Conservation (phyloP, 2,329 filamentous ascomycete species). For the Scedosporium minutisporum region DNA sequence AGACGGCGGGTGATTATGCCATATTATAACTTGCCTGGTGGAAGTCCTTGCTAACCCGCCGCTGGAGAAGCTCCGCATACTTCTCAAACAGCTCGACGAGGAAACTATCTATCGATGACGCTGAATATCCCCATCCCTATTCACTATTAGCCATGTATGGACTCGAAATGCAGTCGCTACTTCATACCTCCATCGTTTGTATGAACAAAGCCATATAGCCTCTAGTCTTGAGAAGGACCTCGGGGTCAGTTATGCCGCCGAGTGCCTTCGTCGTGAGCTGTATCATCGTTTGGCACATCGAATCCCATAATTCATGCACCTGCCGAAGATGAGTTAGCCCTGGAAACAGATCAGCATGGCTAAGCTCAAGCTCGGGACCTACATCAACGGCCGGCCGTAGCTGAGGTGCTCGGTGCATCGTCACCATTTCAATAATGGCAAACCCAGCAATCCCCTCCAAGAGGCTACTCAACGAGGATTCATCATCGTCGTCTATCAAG, state of each 20-base stretch:
- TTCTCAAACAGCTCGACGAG: conserved; percentile 86
- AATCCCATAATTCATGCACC: conserved; percentile 98
- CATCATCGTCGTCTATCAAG: conserved; percentile 71
- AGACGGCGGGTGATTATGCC: not conserved
- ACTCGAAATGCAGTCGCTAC: not conserved
- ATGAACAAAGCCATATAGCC: conserved; percentile 88
- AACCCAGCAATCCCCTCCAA: conserved; percentile 93
- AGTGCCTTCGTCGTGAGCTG: conserved; percentile 72
- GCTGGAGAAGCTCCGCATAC: conserved; percentile 84
- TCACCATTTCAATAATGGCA: conserved; percentile 90
- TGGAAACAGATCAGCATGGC: no score
- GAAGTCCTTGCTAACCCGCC: conserved; percentile 89
- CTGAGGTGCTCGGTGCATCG: conserved; percentile 77
- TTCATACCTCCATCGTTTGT: conserved; percentile 84
- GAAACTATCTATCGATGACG: conserved; percentile 71
- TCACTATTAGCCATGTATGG: no score
- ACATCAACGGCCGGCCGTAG: conserved; percentile 77
- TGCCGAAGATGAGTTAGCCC: conserved; percentile 20
- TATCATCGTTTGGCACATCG: conserved; percentile 85
- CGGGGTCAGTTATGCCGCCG: conserved; percentile 72
- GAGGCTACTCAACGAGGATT: conserved; percentile 69
- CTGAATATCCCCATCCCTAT: conserved; percentile 82
- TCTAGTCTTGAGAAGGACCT: conserved; percentile 85
- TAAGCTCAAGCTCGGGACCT: conserved; percentile 18
- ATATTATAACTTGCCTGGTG: conserved; percentile 53